A percentile compares a stretch with the other conserved stretches of the same genome.
phyloP scores from a whole-genome alignment of 768 basidiomycete species.

The Boletus vinaceobasis region DNA sequence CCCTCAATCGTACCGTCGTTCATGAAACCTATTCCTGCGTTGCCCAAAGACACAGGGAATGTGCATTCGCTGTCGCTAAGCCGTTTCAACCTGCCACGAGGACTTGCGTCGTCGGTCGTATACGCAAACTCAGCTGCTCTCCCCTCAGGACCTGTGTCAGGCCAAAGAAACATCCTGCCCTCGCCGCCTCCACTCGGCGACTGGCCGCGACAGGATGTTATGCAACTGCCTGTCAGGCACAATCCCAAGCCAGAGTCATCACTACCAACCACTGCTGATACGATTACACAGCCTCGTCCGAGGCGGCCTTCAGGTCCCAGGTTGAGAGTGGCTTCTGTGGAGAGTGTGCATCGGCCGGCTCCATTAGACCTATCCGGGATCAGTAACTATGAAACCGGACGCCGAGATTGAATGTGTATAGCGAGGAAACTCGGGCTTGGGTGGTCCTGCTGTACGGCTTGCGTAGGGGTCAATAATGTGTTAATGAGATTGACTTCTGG shows the following conservation, averaged over 20 bases:
- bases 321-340: conserved; percentile 18
- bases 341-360: conserved; percentile 15
- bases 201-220: conserved; percentile 49
- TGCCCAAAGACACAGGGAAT: conserved; percentile 3
- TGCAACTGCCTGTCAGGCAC: conserved; percentile 23
- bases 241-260: conserved; percentile 8
- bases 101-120: conserved; percentile 24
- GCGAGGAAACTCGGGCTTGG: background rate
- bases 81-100: conserved; percentile 6
- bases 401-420: background rate
- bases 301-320: conserved; percentile 34
- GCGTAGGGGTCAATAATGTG: background rate
- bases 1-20: conserved; percentile 13
- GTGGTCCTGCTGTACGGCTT: conserved; percentile 18
- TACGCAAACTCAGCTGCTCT: conserved; percentile 32
- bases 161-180: conserved; percentile 16
- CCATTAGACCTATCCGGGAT: conserved; percentile 19
- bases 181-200: conserved; percentile 48
- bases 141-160: conserved; percentile 10
- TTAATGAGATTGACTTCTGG: background rate
- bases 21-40: conserved; percentile 13
- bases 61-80: conserved; percentile 8
- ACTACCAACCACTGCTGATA: conserved; percentile 6
- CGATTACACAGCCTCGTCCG: conserved; percentile 20
- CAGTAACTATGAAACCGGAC: conserved; percentile 4